Conservation (phyloP, 768 basidiomycete genomes). For the Agaricus bisporus region DNA sequence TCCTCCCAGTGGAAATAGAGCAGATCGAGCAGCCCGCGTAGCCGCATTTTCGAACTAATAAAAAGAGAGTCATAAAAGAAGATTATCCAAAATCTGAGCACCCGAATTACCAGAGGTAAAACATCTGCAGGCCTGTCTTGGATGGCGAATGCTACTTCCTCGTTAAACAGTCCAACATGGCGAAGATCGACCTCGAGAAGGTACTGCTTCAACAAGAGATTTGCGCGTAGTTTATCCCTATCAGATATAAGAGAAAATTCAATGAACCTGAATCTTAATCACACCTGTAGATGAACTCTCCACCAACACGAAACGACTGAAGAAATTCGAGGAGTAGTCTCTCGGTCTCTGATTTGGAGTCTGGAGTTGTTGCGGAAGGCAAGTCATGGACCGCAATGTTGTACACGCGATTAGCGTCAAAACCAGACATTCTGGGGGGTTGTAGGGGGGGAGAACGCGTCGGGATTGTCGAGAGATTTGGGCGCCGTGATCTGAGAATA, state of each 20-base stretch:
- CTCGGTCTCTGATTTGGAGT: constrained; percentile 77
- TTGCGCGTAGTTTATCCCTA: constrained; percentile 85
- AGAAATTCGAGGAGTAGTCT: constrained; percentile 81
- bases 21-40: constrained; percentile 74
- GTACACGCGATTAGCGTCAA: constrained; percentile 77
- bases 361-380: constrained; percentile 48
- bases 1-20: constrained; percentile 75
- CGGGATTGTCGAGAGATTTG: constrained; percentile 2
- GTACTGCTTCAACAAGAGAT: constrained; percentile 83
- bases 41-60: constrained; percentile 87
- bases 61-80: not conserved
- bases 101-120: constrained; percentile 66
- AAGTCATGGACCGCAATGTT: constrained; percentile 73
- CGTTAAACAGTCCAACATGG: constrained; percentile 78
- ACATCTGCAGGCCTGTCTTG: constrained; percentile 88
- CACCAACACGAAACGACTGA: constrained; percentile 80
- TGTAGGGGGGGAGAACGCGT: constrained; percentile 3
- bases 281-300: constrained; percentile 89
- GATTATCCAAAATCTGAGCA: not conserved
- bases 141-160: constrained; percentile 87
- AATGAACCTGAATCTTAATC: constrained; percentile 13
- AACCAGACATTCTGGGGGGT: constrained; percentile 66
- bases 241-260: constrained; percentile 14
- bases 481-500: constrained; percentile 14
- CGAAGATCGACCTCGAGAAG: constrained; percentile 82